phyloP scores from a whole-genome alignment of 1,284 basidiomycete species.

The Ceratobasidium sp. region DNA sequence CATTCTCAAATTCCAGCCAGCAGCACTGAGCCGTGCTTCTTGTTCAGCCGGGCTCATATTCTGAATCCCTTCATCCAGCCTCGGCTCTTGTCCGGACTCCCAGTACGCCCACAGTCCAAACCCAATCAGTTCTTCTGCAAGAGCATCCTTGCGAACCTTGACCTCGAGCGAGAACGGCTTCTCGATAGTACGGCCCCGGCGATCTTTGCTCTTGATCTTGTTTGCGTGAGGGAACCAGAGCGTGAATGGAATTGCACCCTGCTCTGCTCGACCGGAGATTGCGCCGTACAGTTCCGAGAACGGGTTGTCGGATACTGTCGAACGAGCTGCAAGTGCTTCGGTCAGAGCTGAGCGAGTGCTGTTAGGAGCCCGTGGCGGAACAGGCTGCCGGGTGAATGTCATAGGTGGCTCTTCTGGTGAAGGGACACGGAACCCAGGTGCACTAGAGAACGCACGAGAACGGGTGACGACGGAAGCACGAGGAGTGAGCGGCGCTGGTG shows the following conservation, averaged over 20 bases:
- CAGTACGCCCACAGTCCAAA: conserved; percentile 90
- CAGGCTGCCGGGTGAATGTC: conserved; percentile 13
- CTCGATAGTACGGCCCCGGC: conserved; percentile 36
- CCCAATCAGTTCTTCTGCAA: conserved; percentile 94
- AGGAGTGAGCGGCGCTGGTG: conserved; percentile 43
- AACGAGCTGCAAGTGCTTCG: conserved; percentile 65
- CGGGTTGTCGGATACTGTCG: conserved; percentile 68
- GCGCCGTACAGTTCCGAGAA: conserved; percentile 82
- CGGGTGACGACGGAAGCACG: conserved; percentile 36
- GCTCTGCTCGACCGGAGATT: conserved; percentile 74
- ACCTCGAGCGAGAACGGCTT: conserved; percentile 52
- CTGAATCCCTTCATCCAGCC: conserved; percentile 68
- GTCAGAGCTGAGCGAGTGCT: conserved; percentile 62
- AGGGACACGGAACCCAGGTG: conserved; percentile 36
- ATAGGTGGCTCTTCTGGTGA: conserved; percentile 41
- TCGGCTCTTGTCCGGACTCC: conserved; percentile 84
- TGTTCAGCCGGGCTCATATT: conserved; percentile 51
- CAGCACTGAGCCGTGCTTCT: conserved; percentile 67
- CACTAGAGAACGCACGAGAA: conserved; percentile 40
- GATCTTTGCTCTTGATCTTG: conserved; percentile 47
- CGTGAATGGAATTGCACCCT: conserved; percentile 69
- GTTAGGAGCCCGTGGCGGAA: conserved; percentile 6
- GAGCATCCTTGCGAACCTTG: conserved; percentile 84
- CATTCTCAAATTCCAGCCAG: conserved; percentile 94
- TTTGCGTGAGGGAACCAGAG: conserved; percentile 88